Evolutionary conservation across 208 protist species (phyloP).

Genomic region (Leishmania mexicana): DNA sequence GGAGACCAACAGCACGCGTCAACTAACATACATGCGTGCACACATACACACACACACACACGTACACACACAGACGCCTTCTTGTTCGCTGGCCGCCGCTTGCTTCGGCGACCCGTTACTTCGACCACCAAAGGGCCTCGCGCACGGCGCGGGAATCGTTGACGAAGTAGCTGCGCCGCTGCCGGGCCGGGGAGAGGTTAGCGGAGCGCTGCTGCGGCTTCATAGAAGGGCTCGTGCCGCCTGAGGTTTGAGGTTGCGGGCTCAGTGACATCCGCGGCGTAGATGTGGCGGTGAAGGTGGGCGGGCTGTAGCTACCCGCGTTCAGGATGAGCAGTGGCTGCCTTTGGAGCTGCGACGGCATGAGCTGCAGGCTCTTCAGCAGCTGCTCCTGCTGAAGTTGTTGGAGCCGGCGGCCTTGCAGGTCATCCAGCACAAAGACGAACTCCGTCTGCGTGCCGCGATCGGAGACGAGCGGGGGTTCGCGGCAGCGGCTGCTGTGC

Average conservation of each 20-base stretch:
- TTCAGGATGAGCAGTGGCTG: constrained; percentile 15
- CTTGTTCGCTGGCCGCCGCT: background rate
- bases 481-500: background rate
- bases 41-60: background rate
- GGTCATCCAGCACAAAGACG: constrained; percentile 26
- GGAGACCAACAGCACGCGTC: background rate
- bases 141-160: constrained; percentile 23
- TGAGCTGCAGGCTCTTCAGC: background rate
- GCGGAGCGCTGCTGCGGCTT: constrained; percentile 8
- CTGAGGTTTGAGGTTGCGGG: background rate
- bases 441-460: constrained; percentile 25
- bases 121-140: constrained; percentile 18
- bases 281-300: constrained; percentile 4
- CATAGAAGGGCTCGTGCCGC: background rate
- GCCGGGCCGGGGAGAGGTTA: constrained; percentile 7
- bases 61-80: too few species aligned
- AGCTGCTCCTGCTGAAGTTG: constrained; percentile 23
- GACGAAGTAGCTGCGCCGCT: constrained; percentile 2
- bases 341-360: constrained; percentile 3
- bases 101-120: background rate
- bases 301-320: background rate
- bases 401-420: constrained; percentile 19
- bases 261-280: constrained; percentile 6
- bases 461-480: background rate
- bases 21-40: background rate